Evolutionary conservation across 352 stramenopile genomes (phyloP).

Genomic region (Globisporangium camurandrum): DNA sequence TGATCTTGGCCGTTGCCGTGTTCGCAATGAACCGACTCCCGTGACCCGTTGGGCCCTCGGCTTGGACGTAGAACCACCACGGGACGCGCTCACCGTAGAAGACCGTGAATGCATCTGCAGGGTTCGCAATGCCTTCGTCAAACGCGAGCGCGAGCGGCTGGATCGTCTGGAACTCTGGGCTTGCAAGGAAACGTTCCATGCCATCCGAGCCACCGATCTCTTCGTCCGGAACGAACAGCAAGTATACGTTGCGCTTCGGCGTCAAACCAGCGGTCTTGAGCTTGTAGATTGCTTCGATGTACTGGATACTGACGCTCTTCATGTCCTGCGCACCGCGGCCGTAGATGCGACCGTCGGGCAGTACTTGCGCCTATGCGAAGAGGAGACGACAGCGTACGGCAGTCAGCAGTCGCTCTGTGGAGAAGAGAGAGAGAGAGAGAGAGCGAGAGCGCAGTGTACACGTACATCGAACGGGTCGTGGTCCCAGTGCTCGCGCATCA

Average conservation of each 20-base stretch:
- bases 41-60: conserved; percentile 74
- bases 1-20: conserved; percentile 93
- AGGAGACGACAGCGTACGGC: background rate
- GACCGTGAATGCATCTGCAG: conserved; percentile 87
- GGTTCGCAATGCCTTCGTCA: conserved; percentile 93
- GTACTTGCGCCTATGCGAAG: conserved; percentile 35
- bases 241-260: conserved; percentile 85
- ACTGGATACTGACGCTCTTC: conserved; percentile 96
- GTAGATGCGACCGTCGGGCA: conserved; percentile 86
- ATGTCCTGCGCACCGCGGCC: conserved; percentile 90
- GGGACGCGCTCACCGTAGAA: conserved; percentile 95
- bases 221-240: conserved; percentile 93
- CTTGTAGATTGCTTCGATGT: conserved; percentile 85
- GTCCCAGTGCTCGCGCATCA: conserved; percentile 77
- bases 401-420: too few species aligned
- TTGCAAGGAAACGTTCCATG: conserved; percentile 90
- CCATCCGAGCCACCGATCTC: conserved; percentile 91
- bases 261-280: conserved; percentile 61
- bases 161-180: conserved; percentile 72
- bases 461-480: conserved; percentile 80
- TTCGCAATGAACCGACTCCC: conserved; percentile 93
- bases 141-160: conserved; percentile 88
- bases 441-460: background rate
- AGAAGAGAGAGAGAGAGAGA: background rate
- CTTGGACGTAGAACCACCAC: conserved; percentile 89